These are phyloP conservation scores for Naganishia liquefaciens DNA, from an alignment of 1,284 basidiomycete genomes.

Conservation along the genomic window DNA sequence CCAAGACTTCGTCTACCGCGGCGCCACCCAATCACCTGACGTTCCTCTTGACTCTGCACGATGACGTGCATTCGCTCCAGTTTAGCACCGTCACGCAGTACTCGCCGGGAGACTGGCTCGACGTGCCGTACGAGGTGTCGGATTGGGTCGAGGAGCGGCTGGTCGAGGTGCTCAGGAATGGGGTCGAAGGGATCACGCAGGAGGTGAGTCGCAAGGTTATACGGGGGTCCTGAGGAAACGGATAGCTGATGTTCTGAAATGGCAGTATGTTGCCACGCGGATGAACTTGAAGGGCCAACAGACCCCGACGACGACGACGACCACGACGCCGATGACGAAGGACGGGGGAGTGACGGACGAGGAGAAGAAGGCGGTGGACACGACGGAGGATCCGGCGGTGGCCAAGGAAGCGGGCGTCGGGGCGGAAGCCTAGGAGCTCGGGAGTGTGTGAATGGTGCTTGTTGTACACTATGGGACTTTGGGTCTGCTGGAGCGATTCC, in stretches of 20 bases:
- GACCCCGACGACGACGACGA: too few species aligned
- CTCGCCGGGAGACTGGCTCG: conserved; percentile 76
- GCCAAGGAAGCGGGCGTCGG: conserved; percentile 10
- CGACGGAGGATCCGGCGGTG: conserved; percentile 3
- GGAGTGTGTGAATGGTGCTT: too few species aligned
- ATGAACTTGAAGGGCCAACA: conserved; percentile 21
- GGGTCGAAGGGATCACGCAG: conserved; percentile 81
- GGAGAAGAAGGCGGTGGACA: neutral
- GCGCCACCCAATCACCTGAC: conserved; percentile 62
- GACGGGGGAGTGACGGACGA: neutral
- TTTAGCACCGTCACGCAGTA: conserved; percentile 78
- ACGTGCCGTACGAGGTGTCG: conserved; percentile 77
- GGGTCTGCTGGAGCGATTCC: too few species aligned
- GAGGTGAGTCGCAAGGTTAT: conserved; percentile 56
- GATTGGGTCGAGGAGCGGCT: conserved; percentile 94
- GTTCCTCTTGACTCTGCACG: conserved; percentile 79
- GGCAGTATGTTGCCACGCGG: conserved; percentile 19
- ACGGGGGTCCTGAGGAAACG: neutral
- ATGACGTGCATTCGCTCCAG: conserved; percentile 74
- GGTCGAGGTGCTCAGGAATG: conserved; percentile 77
- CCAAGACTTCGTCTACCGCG: conserved; percentile 38
- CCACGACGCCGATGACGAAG: too few species aligned
- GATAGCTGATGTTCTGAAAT: neutral
- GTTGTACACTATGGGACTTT: too few species aligned
- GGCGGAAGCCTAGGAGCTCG: conserved; percentile 9